A percentile compares a stretch with the other conserved stretches of the same genome.
Evolutionary conservation across 208 protist genomes (phyloP).

Genomic region (Willaertia magna): DNA sequence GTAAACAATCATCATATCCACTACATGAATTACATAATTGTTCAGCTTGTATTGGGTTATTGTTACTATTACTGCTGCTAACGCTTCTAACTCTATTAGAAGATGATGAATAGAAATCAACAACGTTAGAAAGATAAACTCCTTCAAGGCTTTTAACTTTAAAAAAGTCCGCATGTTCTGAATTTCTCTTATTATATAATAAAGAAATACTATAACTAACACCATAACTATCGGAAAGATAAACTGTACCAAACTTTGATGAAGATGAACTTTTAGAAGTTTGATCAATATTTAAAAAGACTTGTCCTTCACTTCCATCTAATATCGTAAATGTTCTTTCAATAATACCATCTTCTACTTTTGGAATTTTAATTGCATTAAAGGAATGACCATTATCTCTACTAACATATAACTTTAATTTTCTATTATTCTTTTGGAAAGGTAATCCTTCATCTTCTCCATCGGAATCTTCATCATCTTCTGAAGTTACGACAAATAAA

Average conservation of each 20-base stretch:
- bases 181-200: neutral
- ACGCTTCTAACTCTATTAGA: too few relatives aligned
- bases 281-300: neutral
- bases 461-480: neutral
- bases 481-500: neutral
- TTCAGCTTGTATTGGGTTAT: neutral
- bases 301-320: neutral
- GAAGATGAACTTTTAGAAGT: neutral
- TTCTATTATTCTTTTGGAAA: neutral
- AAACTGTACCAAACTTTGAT: neutral
- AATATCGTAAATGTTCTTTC: neutral
- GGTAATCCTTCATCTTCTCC: neutral
- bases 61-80: too few relatives aligned
- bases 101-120: neutral
- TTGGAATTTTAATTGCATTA: neutral
- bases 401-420: neutral
- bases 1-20: neutral
- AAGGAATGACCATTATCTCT: neutral
- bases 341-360: neutral
- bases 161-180: neutral
- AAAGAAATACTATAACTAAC: neutral
- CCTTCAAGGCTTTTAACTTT: neutral
- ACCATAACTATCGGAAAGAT: neutral
- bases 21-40: neutral
- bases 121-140: neutral